Conservation (phyloP, 2,329 filamentous ascomycete genomes). For the Tolypocladium inflatum region DNA sequence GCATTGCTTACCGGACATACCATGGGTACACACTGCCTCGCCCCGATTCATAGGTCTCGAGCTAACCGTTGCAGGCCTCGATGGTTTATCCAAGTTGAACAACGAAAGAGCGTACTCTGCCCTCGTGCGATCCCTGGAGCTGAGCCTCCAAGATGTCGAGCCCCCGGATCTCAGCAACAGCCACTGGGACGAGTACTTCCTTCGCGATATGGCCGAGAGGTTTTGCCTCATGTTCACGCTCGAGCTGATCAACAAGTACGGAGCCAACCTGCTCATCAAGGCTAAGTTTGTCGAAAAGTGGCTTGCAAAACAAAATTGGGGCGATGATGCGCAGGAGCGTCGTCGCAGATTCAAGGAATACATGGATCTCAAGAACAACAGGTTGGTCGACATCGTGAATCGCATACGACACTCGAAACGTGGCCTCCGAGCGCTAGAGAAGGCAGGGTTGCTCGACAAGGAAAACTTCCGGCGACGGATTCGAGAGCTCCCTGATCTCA, state of each 20-base stretch:
- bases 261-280: slow-evolving; percentile 46
- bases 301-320: slow-evolving; percentile 67
- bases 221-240: slow-evolving; percentile 48
- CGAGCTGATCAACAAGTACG: slow-evolving; percentile 51
- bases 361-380: slow-evolving; percentile 38
- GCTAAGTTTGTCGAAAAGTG: slow-evolving; percentile 62
- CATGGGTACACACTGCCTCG: slow-evolving; percentile 12
- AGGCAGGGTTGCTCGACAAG: slow-evolving; percentile 35
- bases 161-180: slow-evolving; percentile 43
- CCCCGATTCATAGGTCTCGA: background rate
- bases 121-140: slow-evolving; percentile 50
- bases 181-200: slow-evolving; percentile 52
- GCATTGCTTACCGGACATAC: slow-evolving; percentile 40
- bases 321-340: slow-evolving; percentile 41
- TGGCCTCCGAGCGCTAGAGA: slow-evolving; percentile 43
- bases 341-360: slow-evolving; percentile 45
- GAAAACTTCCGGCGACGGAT: slow-evolving; percentile 17
- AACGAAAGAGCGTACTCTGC: slow-evolving; percentile 42
- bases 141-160: slow-evolving; percentile 39
- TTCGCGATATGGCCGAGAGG: slow-evolving; percentile 53
- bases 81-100: slow-evolving; percentile 36
- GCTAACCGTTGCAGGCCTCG: slow-evolving; percentile 19
- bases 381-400: slow-evolving; percentile 41
- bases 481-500: slow-evolving; percentile 19
- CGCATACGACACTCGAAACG: slow-evolving; percentile 36